Percentiles rank a stretch among this genome's conserved stretches.
phyloP scores from a whole-genome alignment of 2,329 filamentous ascomycete species.

The Ceratocystis cubensis region DNA sequence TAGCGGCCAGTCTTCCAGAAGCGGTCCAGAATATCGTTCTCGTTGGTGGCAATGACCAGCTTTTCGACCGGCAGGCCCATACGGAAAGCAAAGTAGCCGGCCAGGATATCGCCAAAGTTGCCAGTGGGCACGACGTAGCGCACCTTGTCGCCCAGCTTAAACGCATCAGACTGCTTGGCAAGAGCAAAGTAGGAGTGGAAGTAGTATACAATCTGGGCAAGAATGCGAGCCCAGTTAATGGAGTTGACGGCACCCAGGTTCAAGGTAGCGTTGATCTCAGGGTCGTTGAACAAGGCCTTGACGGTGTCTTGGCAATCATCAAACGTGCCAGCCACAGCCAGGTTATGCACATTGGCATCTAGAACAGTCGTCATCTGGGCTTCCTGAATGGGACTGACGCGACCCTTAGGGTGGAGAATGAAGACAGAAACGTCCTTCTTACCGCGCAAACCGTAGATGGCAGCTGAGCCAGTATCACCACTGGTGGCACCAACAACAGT shows the following conservation, averaged over 20 bases:
- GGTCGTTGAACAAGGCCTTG: slow-evolving; percentile 81
- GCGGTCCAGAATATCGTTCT: slow-evolving; percentile 91
- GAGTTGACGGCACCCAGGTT: slow-evolving; percentile 90
- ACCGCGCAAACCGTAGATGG: slow-evolving; percentile 85
- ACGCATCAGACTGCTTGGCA: slow-evolving; percentile 44
- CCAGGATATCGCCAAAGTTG: slow-evolving; percentile 92
- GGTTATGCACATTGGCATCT: slow-evolving; percentile 84
- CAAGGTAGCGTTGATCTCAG: slow-evolving; percentile 66
- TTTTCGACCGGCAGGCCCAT: slow-evolving; percentile 85
- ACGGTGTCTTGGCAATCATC: slow-evolving; percentile 97
- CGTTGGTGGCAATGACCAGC: slow-evolving; percentile 86
- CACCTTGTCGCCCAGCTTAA: slow-evolving; percentile 54
- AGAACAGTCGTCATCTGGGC: slow-evolving; percentile 93
- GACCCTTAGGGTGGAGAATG: slow-evolving; percentile 84
- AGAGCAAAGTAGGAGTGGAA: slow-evolving; percentile 89
- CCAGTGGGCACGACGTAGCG: slow-evolving; percentile 87
- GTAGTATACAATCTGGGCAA: slow-evolving; percentile 96
- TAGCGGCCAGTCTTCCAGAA: slow-evolving; percentile 89
- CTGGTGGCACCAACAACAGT: slow-evolving; percentile 79
- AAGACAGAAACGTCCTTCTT: slow-evolving; percentile 97
- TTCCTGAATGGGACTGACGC: slow-evolving; percentile 84
- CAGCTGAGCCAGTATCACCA: slow-evolving; percentile 83
- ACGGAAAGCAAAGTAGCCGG: slow-evolving; percentile 79
- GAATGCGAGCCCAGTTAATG: slow-evolving; percentile 90
- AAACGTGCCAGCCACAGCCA: slow-evolving; percentile 81